Percentiles rank a stretch among this genome's conserved stretches.
These are phyloP conservation scores for Oropetium thomaeum DNA, from an alignment of 176 grass and related monocot genomes.

Conservation along the genomic window DNA sequence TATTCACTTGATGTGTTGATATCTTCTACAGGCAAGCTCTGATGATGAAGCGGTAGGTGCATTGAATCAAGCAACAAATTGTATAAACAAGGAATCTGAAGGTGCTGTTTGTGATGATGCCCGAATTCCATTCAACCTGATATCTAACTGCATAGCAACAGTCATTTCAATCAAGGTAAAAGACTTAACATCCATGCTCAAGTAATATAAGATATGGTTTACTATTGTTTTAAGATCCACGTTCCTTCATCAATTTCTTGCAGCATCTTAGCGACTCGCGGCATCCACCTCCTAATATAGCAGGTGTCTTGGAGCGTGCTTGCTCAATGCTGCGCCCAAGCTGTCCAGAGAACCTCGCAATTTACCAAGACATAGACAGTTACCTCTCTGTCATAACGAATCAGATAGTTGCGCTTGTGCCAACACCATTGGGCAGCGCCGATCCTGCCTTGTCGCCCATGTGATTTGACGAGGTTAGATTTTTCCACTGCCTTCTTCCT, in stretches of 20 bases:
- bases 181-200: not conserved
- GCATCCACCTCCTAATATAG: slow-evolving; percentile 36
- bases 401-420: slow-evolving; percentile 77
- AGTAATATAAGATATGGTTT: not conserved
- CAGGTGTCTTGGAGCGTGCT: slow-evolving; percentile 50
- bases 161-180: slow-evolving; percentile 56
- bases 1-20: slow-evolving; percentile 5
- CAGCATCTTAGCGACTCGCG: slow-evolving; percentile 43
- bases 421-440: slow-evolving; percentile 41
- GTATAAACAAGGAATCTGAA: not conserved
- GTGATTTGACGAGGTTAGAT: slow-evolving; percentile 16
- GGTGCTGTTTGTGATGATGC: not conserved
- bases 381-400: slow-evolving; percentile 46
- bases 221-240: not conserved
- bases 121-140: slow-evolving; percentile 33
- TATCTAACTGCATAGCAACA: slow-evolving; percentile 48
- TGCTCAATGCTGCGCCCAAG: slow-evolving; percentile 44
- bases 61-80: slow-evolving; percentile 12
- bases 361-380: slow-evolving; percentile 59
- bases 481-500: not conserved
- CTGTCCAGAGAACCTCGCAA: slow-evolving; percentile 37
- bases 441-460: slow-evolving; percentile 7
- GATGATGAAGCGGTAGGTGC: slow-evolving; percentile 15
- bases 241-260: slow-evolving; percentile 5
- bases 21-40: slow-evolving; percentile 25